phyloP scores from a whole-genome alignment of 495 filamentous ascomycete species.

The Chaetomidium leptoderma region DNA sequence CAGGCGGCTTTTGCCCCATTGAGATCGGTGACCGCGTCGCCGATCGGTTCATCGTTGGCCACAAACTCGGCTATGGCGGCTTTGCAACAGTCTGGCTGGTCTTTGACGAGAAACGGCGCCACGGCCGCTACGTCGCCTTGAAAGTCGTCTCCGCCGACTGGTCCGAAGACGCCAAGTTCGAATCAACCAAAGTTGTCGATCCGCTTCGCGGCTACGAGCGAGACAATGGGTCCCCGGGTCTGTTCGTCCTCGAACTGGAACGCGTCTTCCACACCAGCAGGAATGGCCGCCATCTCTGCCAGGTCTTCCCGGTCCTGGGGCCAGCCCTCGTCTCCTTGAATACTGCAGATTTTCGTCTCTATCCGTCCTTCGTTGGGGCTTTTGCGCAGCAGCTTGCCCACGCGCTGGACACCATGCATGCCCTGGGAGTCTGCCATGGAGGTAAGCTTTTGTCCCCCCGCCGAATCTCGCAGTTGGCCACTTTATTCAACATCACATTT shows the following conservation, averaged over 20 bases:
- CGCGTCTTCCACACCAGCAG: slow-evolving; percentile 7
- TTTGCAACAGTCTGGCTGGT: slow-evolving; percentile 11
- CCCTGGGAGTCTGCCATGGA: slow-evolving; percentile 9
- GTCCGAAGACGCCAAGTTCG: slow-evolving; percentile 2
- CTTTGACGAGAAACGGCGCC: background rate
- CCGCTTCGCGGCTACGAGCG: background rate
- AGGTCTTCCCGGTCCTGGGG: slow-evolving; percentile 3
- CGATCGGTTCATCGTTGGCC: slow-evolving; percentile 7
- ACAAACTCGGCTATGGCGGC: slow-evolving; percentile 12
- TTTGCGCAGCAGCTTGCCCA: slow-evolving; percentile 3
- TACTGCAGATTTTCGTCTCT: background rate
- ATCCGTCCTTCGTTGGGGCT: background rate
- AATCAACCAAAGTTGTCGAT: background rate
- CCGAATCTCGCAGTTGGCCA: background rate
- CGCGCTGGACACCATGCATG: background rate
- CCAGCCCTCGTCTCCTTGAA: slow-evolving; percentile 7
- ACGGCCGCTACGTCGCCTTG: slow-evolving; percentile 13
- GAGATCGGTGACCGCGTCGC: slow-evolving; percentile 21
- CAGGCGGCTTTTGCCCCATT: slow-evolving; percentile 5
- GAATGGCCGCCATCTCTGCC: slow-evolving; percentile 3
- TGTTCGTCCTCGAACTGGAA: slow-evolving; percentile 6
- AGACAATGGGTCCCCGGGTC: background rate
- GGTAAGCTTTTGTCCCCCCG: background rate
- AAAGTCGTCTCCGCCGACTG: slow-evolving; percentile 2
- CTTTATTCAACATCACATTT: background rate